Evolutionary conservation across 306 rosid species (phyloP).

Genomic region (Cucumis hystrix): DNA sequence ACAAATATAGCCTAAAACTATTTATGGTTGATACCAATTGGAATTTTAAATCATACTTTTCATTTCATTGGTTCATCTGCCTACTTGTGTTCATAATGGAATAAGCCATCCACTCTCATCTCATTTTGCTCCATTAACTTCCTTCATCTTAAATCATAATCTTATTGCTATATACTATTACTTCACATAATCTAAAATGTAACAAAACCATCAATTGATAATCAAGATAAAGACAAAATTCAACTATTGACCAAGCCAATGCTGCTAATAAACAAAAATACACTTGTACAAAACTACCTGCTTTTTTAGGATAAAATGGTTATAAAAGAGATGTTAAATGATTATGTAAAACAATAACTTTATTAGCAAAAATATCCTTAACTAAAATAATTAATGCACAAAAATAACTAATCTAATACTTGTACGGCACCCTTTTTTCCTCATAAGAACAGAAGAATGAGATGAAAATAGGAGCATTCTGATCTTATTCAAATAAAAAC

Average conservation of each 20-base stretch:
- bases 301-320: background rate
- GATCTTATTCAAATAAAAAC: background rate
- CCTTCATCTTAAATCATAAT: background rate
- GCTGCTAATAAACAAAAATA: background rate
- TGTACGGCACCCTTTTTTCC: background rate
- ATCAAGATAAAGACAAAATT: background rate
- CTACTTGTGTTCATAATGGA: background rate
- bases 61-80: background rate
- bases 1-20: background rate
- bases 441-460: background rate
- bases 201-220: background rate
- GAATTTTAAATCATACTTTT: background rate
- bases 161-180: background rate
- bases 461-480: background rate
- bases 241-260: background rate
- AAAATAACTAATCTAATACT: background rate
- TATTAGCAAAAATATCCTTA: background rate
- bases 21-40: background rate
- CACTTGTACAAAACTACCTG: background rate
- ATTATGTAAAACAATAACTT: background rate
- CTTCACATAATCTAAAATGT: no score
- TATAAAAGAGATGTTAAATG: conserved; percentile 1
- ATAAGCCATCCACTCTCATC: background rate
- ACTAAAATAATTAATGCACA: background rate
- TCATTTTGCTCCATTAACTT: background rate